Conservation (phyloP, 2,329 filamentous ascomycete genomes). For the Cladosporium sp. region DNA sequence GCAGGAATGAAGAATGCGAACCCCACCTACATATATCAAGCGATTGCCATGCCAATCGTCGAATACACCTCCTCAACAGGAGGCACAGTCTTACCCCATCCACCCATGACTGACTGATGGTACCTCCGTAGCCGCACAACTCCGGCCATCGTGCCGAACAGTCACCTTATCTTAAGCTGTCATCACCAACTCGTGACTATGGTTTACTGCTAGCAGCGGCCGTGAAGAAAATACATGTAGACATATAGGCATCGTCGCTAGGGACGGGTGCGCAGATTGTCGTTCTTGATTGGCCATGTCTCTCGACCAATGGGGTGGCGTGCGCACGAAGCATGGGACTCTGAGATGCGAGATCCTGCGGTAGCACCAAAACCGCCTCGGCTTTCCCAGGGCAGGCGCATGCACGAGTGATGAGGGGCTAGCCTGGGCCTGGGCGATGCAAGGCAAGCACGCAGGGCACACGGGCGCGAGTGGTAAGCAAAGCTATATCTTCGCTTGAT, state of each 20-base stretch:
- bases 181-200: no score
- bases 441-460: no score
- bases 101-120: neutral
- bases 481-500: slow-evolving; percentile 1
- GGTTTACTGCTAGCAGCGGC: no score
- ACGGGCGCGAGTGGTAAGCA: no score
- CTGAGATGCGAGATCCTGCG: no score
- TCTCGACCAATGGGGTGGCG: neutral
- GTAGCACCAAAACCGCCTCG: neutral
- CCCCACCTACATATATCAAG: neutral
- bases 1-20: slow-evolving; percentile 1
- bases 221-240: no score
- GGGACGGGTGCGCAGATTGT: no score
- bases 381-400: neutral
- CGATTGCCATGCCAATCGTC: neutral
- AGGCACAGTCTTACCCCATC: neutral
- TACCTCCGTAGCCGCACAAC: neutral
- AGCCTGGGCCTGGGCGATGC: neutral
- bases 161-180: neutral
- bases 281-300: neutral
- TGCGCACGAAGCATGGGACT: neutral
- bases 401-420: neutral
- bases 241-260: no score
- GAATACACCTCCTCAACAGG: no score
- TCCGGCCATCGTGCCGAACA: neutral